Conservation (phyloP, 2,329 filamentous ascomycete genomes). For the Clonostachys sp. region DNA sequence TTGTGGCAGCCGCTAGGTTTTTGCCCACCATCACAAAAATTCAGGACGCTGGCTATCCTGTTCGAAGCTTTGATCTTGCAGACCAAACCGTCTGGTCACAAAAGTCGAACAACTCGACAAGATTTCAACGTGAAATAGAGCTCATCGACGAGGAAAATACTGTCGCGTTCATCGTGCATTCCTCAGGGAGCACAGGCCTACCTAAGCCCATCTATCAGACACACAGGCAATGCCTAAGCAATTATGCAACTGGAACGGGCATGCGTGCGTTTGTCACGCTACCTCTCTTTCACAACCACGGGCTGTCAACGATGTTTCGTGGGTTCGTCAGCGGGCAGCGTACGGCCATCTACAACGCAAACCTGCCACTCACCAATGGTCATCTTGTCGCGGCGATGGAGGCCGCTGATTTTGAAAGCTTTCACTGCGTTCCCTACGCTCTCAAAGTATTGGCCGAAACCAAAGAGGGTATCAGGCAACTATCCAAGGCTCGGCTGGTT, state of each 20-base stretch:
- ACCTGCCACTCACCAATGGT: constrained; percentile 47
- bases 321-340: constrained; percentile 44
- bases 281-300: constrained; percentile 57
- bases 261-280: constrained; percentile 48
- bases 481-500: constrained; percentile 44
- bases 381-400: constrained; percentile 36
- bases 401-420: constrained; percentile 34
- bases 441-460: constrained; percentile 59
- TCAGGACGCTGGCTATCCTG: constrained; percentile 3
- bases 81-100: constrained; percentile 3
- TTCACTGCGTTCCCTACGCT: constrained; percentile 60
- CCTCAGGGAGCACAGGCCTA: constrained; percentile 51
- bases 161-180: constrained; percentile 25
- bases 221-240: constrained; percentile 43
- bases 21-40: constrained; percentile 2
- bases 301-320: constrained; percentile 48
- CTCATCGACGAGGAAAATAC: constrained; percentile 9
- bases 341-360: constrained; percentile 49
- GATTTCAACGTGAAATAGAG: constrained; percentile 7
- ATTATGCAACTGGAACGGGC: constrained; percentile 30
- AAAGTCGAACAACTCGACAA: constrained; percentile 8
- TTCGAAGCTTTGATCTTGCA: constrained; percentile 5
- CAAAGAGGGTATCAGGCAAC: constrained; percentile 41
- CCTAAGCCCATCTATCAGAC: constrained; percentile 60
- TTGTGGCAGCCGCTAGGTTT: constrained; percentile 7